Conservation (phyloP, 805 yeast genomes). For the Candida oleophila region DNA sequence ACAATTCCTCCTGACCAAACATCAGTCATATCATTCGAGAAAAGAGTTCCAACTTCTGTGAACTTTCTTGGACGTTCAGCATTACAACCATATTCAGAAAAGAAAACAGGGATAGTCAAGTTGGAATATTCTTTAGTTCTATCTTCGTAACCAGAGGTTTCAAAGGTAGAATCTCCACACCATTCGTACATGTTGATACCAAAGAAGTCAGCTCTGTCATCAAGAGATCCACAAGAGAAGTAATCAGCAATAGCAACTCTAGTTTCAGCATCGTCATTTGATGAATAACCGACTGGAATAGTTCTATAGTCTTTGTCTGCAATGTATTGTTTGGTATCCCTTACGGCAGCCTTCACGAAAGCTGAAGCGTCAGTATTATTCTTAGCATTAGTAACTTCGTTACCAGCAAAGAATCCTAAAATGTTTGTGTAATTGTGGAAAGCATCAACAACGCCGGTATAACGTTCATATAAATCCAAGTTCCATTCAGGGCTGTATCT, state of each 20-base stretch:
- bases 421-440: constrained; percentile 77
- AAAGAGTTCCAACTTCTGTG: constrained; percentile 70
- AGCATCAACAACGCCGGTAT: constrained; percentile 77
- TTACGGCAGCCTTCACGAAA: constrained; percentile 91
- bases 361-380: constrained; percentile 89
- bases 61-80: constrained; percentile 69
- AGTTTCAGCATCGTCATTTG: constrained; percentile 83
- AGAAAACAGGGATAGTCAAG: constrained; percentile 76
- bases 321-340: constrained; percentile 83
- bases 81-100: constrained; percentile 90
- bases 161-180: constrained; percentile 70
- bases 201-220: constrained; percentile 70
- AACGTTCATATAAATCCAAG: constrained; percentile 66
- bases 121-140: constrained; percentile 72
- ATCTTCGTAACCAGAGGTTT: constrained; percentile 63
- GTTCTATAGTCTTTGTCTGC: constrained; percentile 60
- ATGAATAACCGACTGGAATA: constrained; percentile 93
- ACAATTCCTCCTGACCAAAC: constrained; percentile 96
- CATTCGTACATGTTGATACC: constrained; percentile 88
- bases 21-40: constrained; percentile 70
- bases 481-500: constrained; percentile 82
- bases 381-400: constrained; percentile 86
- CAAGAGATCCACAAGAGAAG: constrained; percentile 75
- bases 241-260: constrained; percentile 79
- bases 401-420: constrained; percentile 95